These are phyloP conservation scores for Phytophthora vignae DNA, from an alignment of 352 stramenopile genomes.

Conservation along the genomic window DNA sequence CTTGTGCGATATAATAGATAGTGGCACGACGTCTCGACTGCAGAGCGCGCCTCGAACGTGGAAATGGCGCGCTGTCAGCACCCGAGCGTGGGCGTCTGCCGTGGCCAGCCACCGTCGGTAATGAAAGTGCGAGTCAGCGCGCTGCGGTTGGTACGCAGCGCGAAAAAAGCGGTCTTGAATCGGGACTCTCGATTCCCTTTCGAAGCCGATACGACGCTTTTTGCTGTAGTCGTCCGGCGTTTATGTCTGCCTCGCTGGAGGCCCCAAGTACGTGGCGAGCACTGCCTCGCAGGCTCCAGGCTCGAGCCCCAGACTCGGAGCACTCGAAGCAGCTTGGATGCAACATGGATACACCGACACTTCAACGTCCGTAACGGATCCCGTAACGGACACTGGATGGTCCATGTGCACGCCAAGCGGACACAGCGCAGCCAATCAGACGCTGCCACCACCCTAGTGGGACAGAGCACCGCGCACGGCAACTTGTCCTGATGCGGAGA, in stretches of 20 bases:
- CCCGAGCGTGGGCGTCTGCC: not conserved
- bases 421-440: slow-evolving; percentile 27
- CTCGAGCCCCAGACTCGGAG: not conserved
- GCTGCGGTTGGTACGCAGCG: slow-evolving; percentile 9
- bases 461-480: not conserved
- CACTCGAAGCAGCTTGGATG: slow-evolving; percentile 1
- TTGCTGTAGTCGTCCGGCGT: slow-evolving; percentile 20
- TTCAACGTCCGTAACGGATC: slow-evolving; percentile 24
- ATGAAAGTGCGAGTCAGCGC: not conserved
- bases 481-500: not conserved
- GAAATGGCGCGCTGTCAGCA: slow-evolving; percentile 2
- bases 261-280: slow-evolving; percentile 18
- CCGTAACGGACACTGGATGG: slow-evolving; percentile 15
- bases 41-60: not conserved
- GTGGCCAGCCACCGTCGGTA: slow-evolving; percentile 12
- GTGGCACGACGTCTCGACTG: not conserved
- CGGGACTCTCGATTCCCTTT: slow-evolving; percentile 7
- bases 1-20: not conserved
- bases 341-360: slow-evolving; percentile 18
- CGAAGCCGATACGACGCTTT: slow-evolving; percentile 21
- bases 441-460: slow-evolving; percentile 23
- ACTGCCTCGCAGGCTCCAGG: not conserved
- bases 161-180: slow-evolving; percentile 13
- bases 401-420: slow-evolving; percentile 13
- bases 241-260: slow-evolving; percentile 14